Evolutionary conservation across 139 green algal species (phyloP).

Genomic region (Edaphochlamys debaryana): DNA sequence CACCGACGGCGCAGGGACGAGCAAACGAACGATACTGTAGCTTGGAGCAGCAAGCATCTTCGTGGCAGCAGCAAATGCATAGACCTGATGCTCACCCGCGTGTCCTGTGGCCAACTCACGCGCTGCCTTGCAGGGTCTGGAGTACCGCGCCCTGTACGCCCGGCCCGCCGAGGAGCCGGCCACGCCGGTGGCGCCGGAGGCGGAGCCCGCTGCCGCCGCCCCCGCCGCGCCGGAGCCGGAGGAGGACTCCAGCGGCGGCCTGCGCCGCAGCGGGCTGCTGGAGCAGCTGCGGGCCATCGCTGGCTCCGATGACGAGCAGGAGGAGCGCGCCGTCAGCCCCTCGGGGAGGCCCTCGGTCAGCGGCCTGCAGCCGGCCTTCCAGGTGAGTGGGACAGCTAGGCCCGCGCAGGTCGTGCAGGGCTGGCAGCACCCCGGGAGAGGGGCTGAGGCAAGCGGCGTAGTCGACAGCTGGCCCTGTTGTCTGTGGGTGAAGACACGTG

Average conservation of each 20-base stretch:
- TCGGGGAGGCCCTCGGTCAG: neutral
- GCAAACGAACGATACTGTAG: no score
- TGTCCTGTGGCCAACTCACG: no score
- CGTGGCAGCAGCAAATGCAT: no score
- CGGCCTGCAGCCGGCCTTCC: constrained; percentile 3
- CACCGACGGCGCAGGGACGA: no score
- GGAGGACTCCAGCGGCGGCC: no score
- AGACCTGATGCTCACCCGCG: no score
- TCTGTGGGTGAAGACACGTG: no score
- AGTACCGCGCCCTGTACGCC: constrained; percentile 28
- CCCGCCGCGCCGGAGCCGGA: neutral
- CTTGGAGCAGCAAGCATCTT: neutral
- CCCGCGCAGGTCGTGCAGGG: neutral
- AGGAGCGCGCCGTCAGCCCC: neutral
- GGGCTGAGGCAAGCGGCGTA: no score
- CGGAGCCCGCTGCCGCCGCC: neutral
- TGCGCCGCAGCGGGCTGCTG: neutral
- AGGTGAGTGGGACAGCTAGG: no score
- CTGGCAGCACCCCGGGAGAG: no score
- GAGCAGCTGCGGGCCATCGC: constrained; percentile 17
- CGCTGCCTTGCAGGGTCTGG: constrained; percentile 23
- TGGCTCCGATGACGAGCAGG: neutral
- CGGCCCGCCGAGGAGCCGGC: neutral
- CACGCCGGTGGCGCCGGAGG: neutral
- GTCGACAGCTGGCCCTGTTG: no score